phyloP scores from a whole-genome alignment of 352 stramenopile genomes.

The Phytophthora fragariae region DNA sequence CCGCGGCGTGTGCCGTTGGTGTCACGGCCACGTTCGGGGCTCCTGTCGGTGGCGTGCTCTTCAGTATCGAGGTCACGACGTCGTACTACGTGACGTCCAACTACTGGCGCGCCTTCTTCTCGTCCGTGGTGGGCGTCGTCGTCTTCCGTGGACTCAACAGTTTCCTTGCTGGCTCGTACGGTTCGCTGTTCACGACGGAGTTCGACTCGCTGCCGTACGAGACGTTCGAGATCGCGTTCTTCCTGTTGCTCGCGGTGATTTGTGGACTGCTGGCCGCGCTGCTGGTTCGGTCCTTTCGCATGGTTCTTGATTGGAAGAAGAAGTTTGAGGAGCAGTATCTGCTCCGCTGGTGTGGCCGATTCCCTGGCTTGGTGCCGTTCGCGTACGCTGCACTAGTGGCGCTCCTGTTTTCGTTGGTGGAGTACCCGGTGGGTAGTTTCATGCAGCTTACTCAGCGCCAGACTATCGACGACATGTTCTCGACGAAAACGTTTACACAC shows the following conservation, averaged over 20 bases:
- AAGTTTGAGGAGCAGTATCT: constrained; percentile 44
- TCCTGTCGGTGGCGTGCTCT: constrained; percentile 80
- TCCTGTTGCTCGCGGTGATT: constrained; percentile 80
- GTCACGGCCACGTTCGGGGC: constrained; percentile 82
- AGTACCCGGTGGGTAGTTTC: constrained; percentile 82
- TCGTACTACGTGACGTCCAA: constrained; percentile 91
- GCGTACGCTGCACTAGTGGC: constrained; percentile 73
- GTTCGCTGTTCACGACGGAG: constrained; percentile 84
- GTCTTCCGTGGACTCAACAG: constrained; percentile 84
- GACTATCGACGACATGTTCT: constrained; percentile 91
- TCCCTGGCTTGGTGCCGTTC: constrained; percentile 54
- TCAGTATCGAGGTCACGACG: constrained; percentile 87
- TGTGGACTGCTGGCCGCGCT: constrained; percentile 86
- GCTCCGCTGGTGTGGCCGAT: constrained; percentile 28
- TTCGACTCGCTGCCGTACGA: constrained; percentile 80
- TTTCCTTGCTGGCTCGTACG: constrained; percentile 60
- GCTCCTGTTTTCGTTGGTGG: constrained; percentile 69
- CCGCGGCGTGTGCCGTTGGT: constrained; percentile 74
- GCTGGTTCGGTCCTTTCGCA: constrained; percentile 77
- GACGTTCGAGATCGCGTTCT: constrained; percentile 77
- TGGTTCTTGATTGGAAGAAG: constrained; percentile 56
- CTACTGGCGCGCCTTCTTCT: constrained; percentile 93
- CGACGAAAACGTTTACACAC: constrained; percentile 57
- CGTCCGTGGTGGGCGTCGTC: constrained; percentile 85
- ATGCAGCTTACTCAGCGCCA: constrained; percentile 81